Conservation (phyloP, 371 early-diverging fungal species). For the Gilbertella persicaria region DNA sequence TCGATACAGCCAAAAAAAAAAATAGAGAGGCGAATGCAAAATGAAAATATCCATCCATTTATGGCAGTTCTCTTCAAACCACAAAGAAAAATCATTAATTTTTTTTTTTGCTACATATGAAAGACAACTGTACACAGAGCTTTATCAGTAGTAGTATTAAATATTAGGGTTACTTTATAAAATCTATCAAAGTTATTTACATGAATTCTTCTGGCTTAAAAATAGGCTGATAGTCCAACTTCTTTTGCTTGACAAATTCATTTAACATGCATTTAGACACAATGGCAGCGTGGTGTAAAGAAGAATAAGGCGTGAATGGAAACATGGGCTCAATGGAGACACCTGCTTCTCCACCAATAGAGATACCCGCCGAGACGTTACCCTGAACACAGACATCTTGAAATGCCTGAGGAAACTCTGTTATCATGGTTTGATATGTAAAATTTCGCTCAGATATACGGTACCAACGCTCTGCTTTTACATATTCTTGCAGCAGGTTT, state of each 20-base stretch:
- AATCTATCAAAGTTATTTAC: conserved; percentile 11
- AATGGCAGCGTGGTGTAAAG: conserved; percentile 45
- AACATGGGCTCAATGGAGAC: conserved; percentile 30
- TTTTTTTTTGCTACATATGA: too few relatives aligned
- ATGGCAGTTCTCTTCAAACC: too few relatives aligned
- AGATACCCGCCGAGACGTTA: conserved; percentile 32
- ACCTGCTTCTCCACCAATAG: conserved; percentile 46
- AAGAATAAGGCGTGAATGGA: conserved; percentile 33
- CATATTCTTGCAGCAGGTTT: conserved; percentile 21
- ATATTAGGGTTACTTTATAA: too few relatives aligned
- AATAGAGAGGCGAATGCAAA: too few relatives aligned
- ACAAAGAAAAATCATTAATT: too few relatives aligned
- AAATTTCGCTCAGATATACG: conserved; percentile 32
- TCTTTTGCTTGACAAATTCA: conserved; percentile 26
- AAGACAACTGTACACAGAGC: too few relatives aligned
- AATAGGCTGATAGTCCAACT: conserved; percentile 26
- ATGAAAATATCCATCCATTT: too few relatives aligned
- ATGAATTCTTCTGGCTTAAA: conserved; percentile 32
- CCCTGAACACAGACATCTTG: conserved; percentile 29
- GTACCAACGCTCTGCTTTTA: conserved; percentile 26
- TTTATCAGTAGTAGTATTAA: too few relatives aligned
- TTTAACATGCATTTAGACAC: conserved; percentile 34
- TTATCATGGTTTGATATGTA: conserved; percentile 15
- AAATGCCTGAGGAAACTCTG: conserved; percentile 29
- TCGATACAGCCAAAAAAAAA: too few relatives aligned